Base-by-base conservation (phyloP, 768 basidiomycete species). In the Pleurotus tuoliensis region DNA sequence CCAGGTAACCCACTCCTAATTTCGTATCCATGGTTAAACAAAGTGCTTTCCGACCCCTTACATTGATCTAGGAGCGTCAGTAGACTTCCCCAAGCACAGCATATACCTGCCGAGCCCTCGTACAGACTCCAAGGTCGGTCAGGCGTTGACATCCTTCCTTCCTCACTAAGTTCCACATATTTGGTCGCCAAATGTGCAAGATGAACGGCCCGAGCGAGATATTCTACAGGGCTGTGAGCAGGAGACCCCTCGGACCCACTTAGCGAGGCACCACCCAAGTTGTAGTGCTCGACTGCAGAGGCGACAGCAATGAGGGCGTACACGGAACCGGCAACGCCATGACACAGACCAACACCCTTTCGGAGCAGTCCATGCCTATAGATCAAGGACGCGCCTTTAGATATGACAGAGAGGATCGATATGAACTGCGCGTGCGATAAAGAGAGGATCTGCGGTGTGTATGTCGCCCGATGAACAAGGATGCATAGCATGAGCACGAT, bases 311-410 rank as follows among this genome's bases (percentile, higher is more conserved):
- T 71, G 8, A 84, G 72, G 2, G 79, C 79, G 57, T 76, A 82
- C 5, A 82, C 74, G n/a, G 70, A 76, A 3, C 83, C 82, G 7
- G 73, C 80, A 4, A 80, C 73, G 4, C 83, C 83, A 59, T 85
- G 82, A 62, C 83, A 85, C 9, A 84, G 69, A 0, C 83, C 82
- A n/a, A 83, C 67, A 9, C 83, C 83, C 64, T 84, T 85, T 3
- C 73, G 72, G 15, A 83, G 71, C 6, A 83, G 62, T 0, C 83
- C 83, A 5, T 69, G 71, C 7, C 67, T 62, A 60, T 83, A 82
- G 12, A 82, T 73, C 7, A 81, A 61, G 1, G 63, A 63, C 6
- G 76, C 78, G 11, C 73, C 81, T 9, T 67, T 69, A 12, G 66
- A 63, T 1, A 81, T 60, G 2, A 81, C 68, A 3, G 60, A 55